Base-by-base conservation (phyloP, 2,329 filamentous ascomycete genomes). In the Diaporthe aspalathi region DNA sequence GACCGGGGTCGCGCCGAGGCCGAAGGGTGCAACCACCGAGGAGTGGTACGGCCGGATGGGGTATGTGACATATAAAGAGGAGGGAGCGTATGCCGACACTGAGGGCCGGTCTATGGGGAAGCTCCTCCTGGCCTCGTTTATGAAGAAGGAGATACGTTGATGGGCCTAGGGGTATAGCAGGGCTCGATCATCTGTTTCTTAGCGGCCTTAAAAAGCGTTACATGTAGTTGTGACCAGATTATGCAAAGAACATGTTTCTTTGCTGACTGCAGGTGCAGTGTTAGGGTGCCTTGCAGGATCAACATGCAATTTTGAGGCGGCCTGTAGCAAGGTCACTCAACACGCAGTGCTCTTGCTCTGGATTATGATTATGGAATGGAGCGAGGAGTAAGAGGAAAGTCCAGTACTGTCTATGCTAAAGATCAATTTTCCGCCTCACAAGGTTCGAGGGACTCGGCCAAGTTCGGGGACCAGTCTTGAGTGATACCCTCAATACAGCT, bases 11-110 rank as follows among this genome's bases (percentile, higher is more conserved):
- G 17, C n/a, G 40, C 49, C 68, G 32, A 68, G 38, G 12, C 35
- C 24, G n/a, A 68, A 54, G 22, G 73, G 71, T 1, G 12, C 43
- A 6, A 68, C 67, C 43, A 73, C 56, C 29, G 73, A 74, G 62
- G 68, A 68, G 12, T 74, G 73, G 73, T 74, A 74, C n/a, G 20
- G 7, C 22, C 53, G 73, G 38, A 72, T 74, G 73, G 73, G 73
- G 0, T 74, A 72, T 22, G 71, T 72, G 17, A 74, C 70, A 20
- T 74, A 71, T 47, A 69, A 73, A 45, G 73, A 73, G 35, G 43
- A 56, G 47, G 67, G 62, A 17, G 6, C 32, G 7, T 70, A 70
- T 56, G 16, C 63, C 5, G 63, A 27, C 17, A 8, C 3, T 5
- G 49, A 43, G 47, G 11, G 22, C 17, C 32, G 17, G n/a, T 2